phyloP scores from a whole-genome alignment of 2,329 filamentous ascomycete species.

The Geosmithia flava region DNA sequence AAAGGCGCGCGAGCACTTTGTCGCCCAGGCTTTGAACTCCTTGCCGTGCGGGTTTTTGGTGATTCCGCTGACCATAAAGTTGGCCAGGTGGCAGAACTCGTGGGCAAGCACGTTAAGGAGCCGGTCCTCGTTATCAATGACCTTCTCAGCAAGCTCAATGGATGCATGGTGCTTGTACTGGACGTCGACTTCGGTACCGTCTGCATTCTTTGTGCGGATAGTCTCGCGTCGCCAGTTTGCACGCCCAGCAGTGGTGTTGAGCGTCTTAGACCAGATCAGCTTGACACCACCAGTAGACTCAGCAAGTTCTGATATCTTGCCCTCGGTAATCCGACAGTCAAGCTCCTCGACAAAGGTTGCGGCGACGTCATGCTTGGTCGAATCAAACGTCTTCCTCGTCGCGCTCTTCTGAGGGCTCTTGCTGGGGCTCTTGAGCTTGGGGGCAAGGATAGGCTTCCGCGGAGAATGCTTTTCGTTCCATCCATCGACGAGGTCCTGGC shows the following conservation, averaged over 20 bases:
- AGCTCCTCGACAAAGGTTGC: constrained; percentile 53
- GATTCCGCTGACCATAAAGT: constrained; percentile 74
- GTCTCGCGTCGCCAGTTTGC: constrained; percentile 60
- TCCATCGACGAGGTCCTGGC: constrained; percentile 42
- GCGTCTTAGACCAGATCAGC: constrained; percentile 63
- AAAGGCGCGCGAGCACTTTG: constrained; percentile 43
- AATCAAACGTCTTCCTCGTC: constrained; percentile 48
- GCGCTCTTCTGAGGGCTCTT: constrained; percentile 21
- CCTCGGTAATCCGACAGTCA: constrained; percentile 50
- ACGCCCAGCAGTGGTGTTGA: constrained; percentile 67
- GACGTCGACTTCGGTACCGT: constrained; percentile 11
- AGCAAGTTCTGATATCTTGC: constrained; percentile 45
- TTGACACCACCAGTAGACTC: constrained; percentile 56
- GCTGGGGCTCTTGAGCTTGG: constrained; percentile 9
- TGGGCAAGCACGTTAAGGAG: constrained; percentile 89
- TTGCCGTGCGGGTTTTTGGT: constrained; percentile 69
- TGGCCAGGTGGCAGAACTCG: constrained; percentile 90
- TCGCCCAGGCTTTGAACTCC: constrained; percentile 69
- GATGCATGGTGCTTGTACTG: constrained; percentile 49
- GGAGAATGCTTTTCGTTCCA: constrained; percentile 54
- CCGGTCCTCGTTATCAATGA: constrained; percentile 66
- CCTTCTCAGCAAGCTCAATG: constrained; percentile 82
- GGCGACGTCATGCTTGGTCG: constrained; percentile 49
- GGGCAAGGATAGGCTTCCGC: constrained; percentile 22
- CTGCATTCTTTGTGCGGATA: constrained; percentile 18